A percentile compares a stretch with the other conserved stretches of the same genome.
Evolutionary conservation across 2,329 filamentous ascomycete species (phyloP).

Genomic region (Metarhizium sp.): DNA sequence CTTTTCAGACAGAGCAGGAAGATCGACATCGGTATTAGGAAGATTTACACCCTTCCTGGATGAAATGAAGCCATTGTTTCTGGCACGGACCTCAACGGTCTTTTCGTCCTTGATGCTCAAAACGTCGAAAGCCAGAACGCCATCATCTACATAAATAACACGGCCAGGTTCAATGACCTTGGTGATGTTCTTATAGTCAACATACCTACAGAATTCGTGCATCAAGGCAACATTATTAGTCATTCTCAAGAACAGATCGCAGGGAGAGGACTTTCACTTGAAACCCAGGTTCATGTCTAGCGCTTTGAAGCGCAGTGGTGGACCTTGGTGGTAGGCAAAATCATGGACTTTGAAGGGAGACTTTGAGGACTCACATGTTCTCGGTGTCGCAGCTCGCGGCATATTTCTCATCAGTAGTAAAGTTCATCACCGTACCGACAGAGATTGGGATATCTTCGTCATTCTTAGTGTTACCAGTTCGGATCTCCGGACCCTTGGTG

Average conservation of each 20-base stretch:
- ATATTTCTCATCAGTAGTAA: conserved; percentile 94
- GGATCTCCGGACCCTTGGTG: conserved; percentile 56
- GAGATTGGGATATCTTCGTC: conserved; percentile 85
- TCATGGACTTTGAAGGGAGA: not conserved
- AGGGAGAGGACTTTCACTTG: not conserved
- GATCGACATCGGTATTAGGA: conserved; percentile 96
- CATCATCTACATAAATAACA: conserved; percentile 96
- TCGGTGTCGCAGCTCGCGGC: conserved; percentile 73
- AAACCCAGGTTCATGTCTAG: not conserved
- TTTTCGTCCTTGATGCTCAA: conserved; percentile 78
- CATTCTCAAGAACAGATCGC: not conserved
- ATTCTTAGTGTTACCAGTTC: conserved; percentile 61
- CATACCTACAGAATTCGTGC: conserved; percentile 51
- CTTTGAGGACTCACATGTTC: conserved; percentile 68
- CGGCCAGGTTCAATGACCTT: conserved; percentile 90
- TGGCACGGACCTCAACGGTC: conserved; percentile 75
- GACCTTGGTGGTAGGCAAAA: not conserved
- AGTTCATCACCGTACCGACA: conserved; percentile 78
- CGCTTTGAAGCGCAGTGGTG: not conserved
- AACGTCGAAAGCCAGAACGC: conserved; percentile 94
- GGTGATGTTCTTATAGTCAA: conserved; percentile 99
- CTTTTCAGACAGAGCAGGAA: conserved; percentile 95
- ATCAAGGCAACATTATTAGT: not conserved
- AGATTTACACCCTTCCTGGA: conserved; percentile 99
- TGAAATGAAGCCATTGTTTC: conserved; percentile 98